Evolutionary conservation across 805 yeast genomes (phyloP).

Genomic region (Lipomyces lipofer): DNA sequence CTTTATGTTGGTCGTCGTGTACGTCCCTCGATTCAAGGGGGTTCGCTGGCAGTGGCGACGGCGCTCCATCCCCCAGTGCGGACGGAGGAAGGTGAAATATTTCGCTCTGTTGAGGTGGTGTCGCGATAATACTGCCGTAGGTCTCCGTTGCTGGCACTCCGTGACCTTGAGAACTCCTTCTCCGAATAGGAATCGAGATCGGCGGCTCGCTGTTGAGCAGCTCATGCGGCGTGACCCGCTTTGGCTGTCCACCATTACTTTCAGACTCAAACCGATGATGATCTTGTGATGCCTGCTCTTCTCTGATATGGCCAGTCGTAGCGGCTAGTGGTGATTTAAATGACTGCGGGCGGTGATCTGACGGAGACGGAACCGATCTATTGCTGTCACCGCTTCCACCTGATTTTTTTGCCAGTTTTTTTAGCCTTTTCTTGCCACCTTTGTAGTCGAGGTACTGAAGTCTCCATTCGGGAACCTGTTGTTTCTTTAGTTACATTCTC

Average conservation of each 20-base stretch:
- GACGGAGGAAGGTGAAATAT: conserved; percentile 27
- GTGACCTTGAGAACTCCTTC: neutral
- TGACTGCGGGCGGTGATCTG: neutral
- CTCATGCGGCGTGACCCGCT: conserved; percentile 25
- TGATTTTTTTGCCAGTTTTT: conserved; percentile 38
- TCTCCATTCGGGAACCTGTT: conserved; percentile 47
- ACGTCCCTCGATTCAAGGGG: too few relatives aligned
- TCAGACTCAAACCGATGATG: conserved; percentile 5
- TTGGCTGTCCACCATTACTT: neutral
- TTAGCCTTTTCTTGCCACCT: conserved; percentile 55
- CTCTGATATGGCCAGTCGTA: neutral
- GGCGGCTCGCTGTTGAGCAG: conserved; percentile 12
- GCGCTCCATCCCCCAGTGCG: conserved; percentile 8
- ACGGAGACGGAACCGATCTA: too few relatives aligned
- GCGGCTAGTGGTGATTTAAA: neutral
- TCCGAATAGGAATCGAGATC: conserved; percentile 14
- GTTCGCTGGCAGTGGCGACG: neutral
- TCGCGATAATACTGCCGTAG: conserved; percentile 29
- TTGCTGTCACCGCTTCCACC: neutral
- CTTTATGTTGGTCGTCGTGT: neutral
- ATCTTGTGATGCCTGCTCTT: neutral
- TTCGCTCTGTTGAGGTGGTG: conserved; percentile 20
- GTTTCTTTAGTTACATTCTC: neutral
- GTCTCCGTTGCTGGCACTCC: neutral
- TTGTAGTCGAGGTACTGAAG: conserved; percentile 46